Evolutionary conservation across 331 rosid genomes (phyloP).

Genomic region (Quercus tomentella): DNA sequence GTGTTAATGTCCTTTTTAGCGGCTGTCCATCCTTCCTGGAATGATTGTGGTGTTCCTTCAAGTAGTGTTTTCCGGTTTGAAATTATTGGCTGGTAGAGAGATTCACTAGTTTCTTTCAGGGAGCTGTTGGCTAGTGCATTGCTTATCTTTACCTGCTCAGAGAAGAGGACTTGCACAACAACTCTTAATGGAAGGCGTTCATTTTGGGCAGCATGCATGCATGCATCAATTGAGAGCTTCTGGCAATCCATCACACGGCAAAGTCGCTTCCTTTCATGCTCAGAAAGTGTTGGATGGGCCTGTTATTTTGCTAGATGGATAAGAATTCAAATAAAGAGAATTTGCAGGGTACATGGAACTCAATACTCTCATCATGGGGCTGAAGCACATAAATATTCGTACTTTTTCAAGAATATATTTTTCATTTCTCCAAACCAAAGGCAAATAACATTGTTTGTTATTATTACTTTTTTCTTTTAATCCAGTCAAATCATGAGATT

Average conservation of each 20-base stretch:
- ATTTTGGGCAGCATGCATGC: conserved; percentile 97
- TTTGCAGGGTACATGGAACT: background rate
- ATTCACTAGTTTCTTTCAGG: conserved; percentile 64
- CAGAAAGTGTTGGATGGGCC: conserved; percentile 93
- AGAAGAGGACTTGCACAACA: conserved; percentile 93
- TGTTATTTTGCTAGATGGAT: conserved; percentile 28
- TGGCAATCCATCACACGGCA: conserved; percentile 98
- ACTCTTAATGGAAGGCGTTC: conserved; percentile 94
- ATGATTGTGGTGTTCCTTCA: conserved; percentile 90
- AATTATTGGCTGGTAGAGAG: conserved; percentile 61
- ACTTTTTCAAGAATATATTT: background rate
- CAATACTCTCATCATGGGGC: background rate
- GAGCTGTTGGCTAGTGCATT: conserved; percentile 63
- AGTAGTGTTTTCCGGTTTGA: conserved; percentile 80
- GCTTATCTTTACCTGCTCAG: conserved; percentile 90
- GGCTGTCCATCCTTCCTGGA: conserved; percentile 95
- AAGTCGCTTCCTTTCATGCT: conserved; percentile 92
- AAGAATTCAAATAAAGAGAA: conserved; percentile 4
- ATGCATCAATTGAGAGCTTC: conserved; percentile 93
- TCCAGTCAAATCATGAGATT: background rate
- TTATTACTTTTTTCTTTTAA: too few species aligned
- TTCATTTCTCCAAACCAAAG: too few species aligned
- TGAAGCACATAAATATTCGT: background rate
- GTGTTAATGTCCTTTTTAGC: conserved; percentile 95
- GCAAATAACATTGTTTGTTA: too few species aligned